Percentiles rank a stretch among this genome's conserved stretches.
These are phyloP conservation scores for Sclerotinia minor DNA, from an alignment of 2,329 filamentous ascomycete species.

Conservation along the genomic window DNA sequence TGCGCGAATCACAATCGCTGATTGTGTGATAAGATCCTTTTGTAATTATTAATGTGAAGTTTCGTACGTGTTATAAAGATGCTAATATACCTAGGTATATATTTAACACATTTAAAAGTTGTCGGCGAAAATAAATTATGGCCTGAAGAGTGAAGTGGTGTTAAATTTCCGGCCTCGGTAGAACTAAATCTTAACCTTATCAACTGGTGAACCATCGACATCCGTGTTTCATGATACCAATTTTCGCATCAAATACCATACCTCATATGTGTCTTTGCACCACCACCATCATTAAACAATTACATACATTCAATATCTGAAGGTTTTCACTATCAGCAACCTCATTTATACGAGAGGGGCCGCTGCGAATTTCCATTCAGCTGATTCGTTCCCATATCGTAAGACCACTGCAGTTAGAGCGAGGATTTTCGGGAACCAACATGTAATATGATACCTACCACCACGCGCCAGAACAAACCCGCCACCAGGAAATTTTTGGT, in stretches of 20 bases:
- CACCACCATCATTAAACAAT: background rate
- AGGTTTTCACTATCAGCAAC: background rate
- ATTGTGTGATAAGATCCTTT: no score
- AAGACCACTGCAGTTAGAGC: slow-evolving; percentile 3
- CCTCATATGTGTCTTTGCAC: background rate
- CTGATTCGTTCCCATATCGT: background rate
- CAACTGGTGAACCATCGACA: no score
- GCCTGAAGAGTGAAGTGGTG: no score
- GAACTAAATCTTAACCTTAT: no score
- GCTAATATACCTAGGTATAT: no score
- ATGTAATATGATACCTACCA: slow-evolving; percentile 16
- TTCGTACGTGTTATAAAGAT: no score
- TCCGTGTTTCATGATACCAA: background rate
- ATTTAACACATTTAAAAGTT: no score
- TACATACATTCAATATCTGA: background rate
- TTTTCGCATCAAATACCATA: background rate
- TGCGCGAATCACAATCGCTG: no score
- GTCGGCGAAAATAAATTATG: no score
- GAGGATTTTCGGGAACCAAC: background rate
- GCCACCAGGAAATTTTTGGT: slow-evolving; percentile 37
- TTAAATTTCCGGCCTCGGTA: no score
- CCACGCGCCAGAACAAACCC: slow-evolving; percentile 24
- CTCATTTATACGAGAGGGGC: background rate
- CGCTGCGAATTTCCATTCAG: background rate
- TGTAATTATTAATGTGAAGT: no score